Base-by-base conservation (phyloP, 176 grass and related monocot species). In the Carex parvula region DNA sequence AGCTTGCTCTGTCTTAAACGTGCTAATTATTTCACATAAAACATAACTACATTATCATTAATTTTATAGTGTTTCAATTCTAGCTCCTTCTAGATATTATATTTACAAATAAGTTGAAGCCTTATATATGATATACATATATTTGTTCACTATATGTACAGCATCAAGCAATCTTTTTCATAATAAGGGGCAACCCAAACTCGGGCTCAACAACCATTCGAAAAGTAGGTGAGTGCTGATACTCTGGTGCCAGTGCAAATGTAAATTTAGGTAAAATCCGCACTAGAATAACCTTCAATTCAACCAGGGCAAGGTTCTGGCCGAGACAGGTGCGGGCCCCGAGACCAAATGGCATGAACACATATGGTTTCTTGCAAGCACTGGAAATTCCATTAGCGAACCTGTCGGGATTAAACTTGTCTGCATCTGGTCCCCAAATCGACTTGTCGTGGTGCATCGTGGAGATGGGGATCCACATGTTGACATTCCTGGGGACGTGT, bases 301-400 rank as follows among this genome's bases (percentile, higher is more conserved):
- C 92, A 12, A 71, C 56, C 80, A 94, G 88, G 53, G 89, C 92
- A 39, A 94, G 87, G 44, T 94, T 85, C 35, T 94, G 89, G n/a
- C 87, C 92, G 1, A 86, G 56, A 24, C 88, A 89, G 16, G 84
- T 86, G 21, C 88, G 84, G 3, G 84, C 58, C 5, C 88, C 88
- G 5, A 71, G 14, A 55, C 88, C 88, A 29, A 89, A 89, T 8
- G 88, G 88, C 42, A 89, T 57, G 69, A 85, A 89, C 44, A 82
- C 20, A 14, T 82, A 81, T 1, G 88, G 88, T 11, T 80, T 21
- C 68, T 64, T 70, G n/a, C 88, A 86, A 2, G 84, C 69, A 60
- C 78, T 60, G 0, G 46, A 30, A 37, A 83, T 56, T 9, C 88
- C 88, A 1, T 74, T 63, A 11, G 57, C 48, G 12, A 89, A 89